phyloP scores from a whole-genome alignment of 441 rosid genomes.

The Aquilaria agallochum region DNA sequence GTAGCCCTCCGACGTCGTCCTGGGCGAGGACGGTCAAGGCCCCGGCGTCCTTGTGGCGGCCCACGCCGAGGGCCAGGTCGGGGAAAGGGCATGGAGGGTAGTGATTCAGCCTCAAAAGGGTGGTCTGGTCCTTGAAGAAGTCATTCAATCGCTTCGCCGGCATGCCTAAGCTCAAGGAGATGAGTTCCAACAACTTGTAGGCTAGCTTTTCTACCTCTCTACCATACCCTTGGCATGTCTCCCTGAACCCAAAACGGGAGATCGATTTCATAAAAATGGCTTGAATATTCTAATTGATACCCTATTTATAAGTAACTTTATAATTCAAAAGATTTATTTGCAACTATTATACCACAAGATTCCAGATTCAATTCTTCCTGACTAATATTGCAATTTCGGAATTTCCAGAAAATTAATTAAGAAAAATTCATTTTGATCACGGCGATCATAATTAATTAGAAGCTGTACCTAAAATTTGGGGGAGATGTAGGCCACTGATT shows the following conservation, averaged over 20 bases:
- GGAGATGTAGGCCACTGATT: slow-evolving; percentile 57
- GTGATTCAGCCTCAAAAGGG: slow-evolving; percentile 54
- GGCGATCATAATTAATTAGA: not conserved
- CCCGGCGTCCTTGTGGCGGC: slow-evolving; percentile 70
- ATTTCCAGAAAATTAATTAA: not conserved
- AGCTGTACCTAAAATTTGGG: slow-evolving; percentile 32
- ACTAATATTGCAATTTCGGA: not conserved
- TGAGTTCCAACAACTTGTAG: slow-evolving; percentile 45
- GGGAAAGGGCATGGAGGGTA: slow-evolving; percentile 88
- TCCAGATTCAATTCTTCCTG: not conserved
- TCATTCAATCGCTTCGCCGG: slow-evolving; percentile 36
- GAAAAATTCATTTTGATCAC: not conserved
- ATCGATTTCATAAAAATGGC: not conserved
- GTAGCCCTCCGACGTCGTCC: slow-evolving; percentile 78
- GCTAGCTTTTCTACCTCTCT: slow-evolving; percentile 54
- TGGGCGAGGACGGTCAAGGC: slow-evolving; percentile 67
- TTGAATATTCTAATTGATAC: not conserved
- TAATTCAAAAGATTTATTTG: not conserved
- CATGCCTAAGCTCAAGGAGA: slow-evolving; percentile 64
- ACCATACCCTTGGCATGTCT: slow-evolving; percentile 51
- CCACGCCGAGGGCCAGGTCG: slow-evolving; percentile 78
- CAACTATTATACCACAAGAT: not conserved
- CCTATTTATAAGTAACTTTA: not conserved
- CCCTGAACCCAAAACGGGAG: slow-evolving; percentile 27
- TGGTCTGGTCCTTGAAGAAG: slow-evolving; percentile 57